A percentile compares a stretch with the other conserved stretches of the same genome.
Evolutionary conservation across 2,329 filamentous ascomycete species (phyloP).

Genomic region (Alternaria viburni): DNA sequence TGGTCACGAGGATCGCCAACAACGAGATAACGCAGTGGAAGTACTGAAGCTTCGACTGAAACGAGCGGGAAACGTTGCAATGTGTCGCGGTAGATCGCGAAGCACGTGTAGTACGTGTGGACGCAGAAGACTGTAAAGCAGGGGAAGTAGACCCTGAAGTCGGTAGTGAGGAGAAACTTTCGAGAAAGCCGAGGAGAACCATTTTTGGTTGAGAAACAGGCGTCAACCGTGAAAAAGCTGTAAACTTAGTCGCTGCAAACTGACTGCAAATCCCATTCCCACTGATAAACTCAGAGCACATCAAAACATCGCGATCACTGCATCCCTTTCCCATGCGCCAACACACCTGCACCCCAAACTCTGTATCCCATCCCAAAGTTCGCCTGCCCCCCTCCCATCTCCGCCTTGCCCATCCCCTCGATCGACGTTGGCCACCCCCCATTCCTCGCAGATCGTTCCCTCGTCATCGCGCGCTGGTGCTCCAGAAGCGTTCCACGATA

Average conservation of each 20-base stretch:
- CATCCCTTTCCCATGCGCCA: not conserved
- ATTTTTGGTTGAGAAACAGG: not conserved
- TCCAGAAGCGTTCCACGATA: not conserved
- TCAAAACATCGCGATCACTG: not conserved
- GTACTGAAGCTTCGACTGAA: not conserved
- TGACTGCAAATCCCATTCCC: accelerated
- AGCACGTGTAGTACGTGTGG: not conserved
- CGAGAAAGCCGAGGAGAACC: not conserved
- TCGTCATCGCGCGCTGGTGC: not conserved
- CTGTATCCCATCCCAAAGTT: not conserved
- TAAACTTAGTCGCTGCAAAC: not conserved
- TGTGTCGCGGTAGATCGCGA: not conserved
- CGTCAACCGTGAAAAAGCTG: not conserved
- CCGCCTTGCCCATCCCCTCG: not conserved
- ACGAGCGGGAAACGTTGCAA: not conserved
- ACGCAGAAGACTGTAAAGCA: not conserved
- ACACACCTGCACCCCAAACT: not conserved
- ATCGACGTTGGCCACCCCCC: not conserved
- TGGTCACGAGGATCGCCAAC: not conserved
- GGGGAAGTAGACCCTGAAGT: not conserved
- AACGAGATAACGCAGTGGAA: not conserved
- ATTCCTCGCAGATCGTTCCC: not conserved
- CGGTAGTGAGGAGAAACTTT: not conserved
- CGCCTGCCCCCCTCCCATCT: not conserved
- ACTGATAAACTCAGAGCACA: not conserved